These are phyloP conservation scores for Coniella lustricola DNA, from an alignment of 2,329 filamentous ascomycete species.

Conservation along the genomic window DNA sequence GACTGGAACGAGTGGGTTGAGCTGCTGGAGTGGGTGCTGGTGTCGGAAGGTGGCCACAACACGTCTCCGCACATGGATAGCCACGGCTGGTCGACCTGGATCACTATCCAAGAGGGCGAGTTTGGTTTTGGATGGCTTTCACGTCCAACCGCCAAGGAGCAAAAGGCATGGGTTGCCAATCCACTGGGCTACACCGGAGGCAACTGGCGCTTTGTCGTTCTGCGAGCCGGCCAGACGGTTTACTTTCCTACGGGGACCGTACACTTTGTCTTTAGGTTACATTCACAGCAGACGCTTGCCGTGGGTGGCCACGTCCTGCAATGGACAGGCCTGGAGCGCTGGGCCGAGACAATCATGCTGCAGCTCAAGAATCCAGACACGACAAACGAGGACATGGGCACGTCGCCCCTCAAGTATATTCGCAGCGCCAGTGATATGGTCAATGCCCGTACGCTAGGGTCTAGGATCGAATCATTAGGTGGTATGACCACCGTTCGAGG, in stretches of 20 bases:
- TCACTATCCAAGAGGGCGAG: slow-evolving; percentile 26
- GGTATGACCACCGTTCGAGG: slow-evolving; percentile 11
- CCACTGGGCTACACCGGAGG: slow-evolving; percentile 22
- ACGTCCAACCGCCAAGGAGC: slow-evolving; percentile 21
- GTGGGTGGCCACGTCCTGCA: slow-evolving; percentile 28
- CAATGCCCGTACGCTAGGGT: slow-evolving; percentile 11
- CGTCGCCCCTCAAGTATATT: slow-evolving; percentile 13
- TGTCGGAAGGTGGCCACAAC: slow-evolving; percentile 28
- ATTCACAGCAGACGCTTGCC: slow-evolving; percentile 23
- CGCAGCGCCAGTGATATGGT: slow-evolving; percentile 13
- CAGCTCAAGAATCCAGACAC: slow-evolving; percentile 24
- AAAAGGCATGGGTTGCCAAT: slow-evolving; percentile 21
- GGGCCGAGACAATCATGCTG: slow-evolving; percentile 24
- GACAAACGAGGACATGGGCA: slow-evolving; percentile 25
- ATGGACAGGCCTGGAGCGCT: slow-evolving; percentile 26
- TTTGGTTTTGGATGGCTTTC: slow-evolving; percentile 28
- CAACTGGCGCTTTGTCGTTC: slow-evolving; percentile 26
- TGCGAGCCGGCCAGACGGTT: slow-evolving; percentile 28
- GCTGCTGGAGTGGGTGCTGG: slow-evolving; percentile 26
- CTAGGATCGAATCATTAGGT: slow-evolving; percentile 10
- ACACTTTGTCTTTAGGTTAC: slow-evolving; percentile 28
- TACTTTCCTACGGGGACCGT: slow-evolving; percentile 29
- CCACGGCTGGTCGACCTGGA: slow-evolving; percentile 28
- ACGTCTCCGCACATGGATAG: slow-evolving; percentile 29
- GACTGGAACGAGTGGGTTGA: slow-evolving; percentile 28